Evolutionary conservation across 140 eudicot genomes (phyloP).

Genomic region (Senecio squalidus): DNA sequence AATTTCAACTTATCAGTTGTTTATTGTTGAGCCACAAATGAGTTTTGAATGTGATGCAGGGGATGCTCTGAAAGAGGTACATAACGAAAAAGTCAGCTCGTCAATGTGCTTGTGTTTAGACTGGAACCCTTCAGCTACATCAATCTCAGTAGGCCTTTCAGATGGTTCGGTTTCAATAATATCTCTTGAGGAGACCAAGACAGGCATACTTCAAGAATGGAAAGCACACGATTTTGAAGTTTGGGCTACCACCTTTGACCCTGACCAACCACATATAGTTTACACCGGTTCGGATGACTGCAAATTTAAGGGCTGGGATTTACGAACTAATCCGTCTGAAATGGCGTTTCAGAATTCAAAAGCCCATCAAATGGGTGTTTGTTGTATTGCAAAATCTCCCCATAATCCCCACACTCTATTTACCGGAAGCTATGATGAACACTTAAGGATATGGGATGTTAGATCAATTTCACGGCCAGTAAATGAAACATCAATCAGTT

Average conservation of each 20-base stretch:
- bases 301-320: conserved; percentile 84
- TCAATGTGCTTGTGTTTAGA: conserved; percentile 86
- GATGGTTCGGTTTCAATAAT: conserved; percentile 66
- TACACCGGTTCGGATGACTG: conserved; percentile 93
- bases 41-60: conserved; percentile 29
- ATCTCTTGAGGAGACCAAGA: conserved; percentile 43
- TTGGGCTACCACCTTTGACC: conserved; percentile 80
- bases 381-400: conserved; percentile 71
- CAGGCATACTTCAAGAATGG: conserved; percentile 54
- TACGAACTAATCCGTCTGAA: conserved; percentile 41
- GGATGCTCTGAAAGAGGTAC: conserved; percentile 39
- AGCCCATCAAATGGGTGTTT: conserved; percentile 74
- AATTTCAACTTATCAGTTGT: background rate
- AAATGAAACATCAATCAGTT: conserved; percentile 47
- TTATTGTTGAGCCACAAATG: background rate
- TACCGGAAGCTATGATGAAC: conserved; percentile 81
- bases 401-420: conserved; percentile 44
- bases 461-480: conserved; percentile 68
- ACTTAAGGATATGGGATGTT: conserved; percentile 75
- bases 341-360: conserved; percentile 62
- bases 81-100: conserved; percentile 50
- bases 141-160: conserved; percentile 69
- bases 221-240: conserved; percentile 84
- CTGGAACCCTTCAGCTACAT: conserved; percentile 73
- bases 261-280: conserved; percentile 59